Conservation (phyloP, 805 yeast genomes). For the Lachancea mirantina region DNA sequence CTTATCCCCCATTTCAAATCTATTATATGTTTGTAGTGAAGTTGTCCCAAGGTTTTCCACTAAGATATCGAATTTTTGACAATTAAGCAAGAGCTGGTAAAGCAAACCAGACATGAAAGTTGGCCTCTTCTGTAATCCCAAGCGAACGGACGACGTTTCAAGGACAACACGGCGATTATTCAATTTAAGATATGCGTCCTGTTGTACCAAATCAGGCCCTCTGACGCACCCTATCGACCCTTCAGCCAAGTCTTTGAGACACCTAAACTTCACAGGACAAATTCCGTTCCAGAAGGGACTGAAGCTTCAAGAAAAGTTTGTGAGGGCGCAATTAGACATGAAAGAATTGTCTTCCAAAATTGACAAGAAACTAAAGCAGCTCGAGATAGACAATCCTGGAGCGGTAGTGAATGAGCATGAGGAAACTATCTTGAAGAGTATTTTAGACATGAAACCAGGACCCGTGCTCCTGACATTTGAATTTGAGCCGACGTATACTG, state of each 20-base stretch:
- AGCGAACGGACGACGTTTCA: not conserved
- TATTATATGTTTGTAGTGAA: no score
- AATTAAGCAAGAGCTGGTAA: no score
- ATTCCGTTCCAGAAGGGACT: slow-evolving; percentile 44
- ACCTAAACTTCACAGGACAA: slow-evolving; percentile 36
- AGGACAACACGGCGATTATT: no score
- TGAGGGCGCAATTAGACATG: slow-evolving; percentile 49
- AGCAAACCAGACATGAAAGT: not conserved
- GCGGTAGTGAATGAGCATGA: slow-evolving; percentile 40
- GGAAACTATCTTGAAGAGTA: slow-evolving; percentile 36
- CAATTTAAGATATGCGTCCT: slow-evolving; percentile 4
- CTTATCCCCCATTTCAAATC: slow-evolving; percentile 18
- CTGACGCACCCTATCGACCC: slow-evolving; percentile 30
- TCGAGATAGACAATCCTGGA: slow-evolving; percentile 32
- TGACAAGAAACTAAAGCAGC: slow-evolving; percentile 32
- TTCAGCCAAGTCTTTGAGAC: slow-evolving; percentile 35
- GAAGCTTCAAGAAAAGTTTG: slow-evolving; percentile 48
- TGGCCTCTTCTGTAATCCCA: slow-evolving; percentile 1
- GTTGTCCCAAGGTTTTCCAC: no score
- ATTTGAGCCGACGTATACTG: slow-evolving; percentile 80
- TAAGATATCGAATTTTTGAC: no score
- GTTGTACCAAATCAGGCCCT: slow-evolving; percentile 4
- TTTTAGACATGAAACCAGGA: slow-evolving; percentile 43
- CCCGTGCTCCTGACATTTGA: slow-evolving; percentile 78
- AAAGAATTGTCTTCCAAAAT: slow-evolving; percentile 48